Evolutionary conservation across 495 filamentous ascomycete genomes (phyloP), one percentile per base, ranked within the genome.

Genomic region (Aspergillus affinis): DNA sequence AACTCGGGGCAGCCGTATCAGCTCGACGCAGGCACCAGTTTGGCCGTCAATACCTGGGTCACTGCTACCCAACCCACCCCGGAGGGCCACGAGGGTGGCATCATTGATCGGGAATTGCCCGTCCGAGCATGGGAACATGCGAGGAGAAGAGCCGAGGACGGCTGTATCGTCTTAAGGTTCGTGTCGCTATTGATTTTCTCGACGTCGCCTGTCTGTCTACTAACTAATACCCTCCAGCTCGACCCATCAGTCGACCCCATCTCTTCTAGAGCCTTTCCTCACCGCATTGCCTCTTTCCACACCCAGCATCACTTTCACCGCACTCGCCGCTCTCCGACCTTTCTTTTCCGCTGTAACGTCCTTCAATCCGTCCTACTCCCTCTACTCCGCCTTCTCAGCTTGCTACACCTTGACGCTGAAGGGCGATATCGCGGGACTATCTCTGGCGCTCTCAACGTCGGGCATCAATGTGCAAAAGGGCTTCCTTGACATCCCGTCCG

Each of bases 41-140:
- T 97, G 52, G 95, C 93, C 0, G 93, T 98, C 56, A 98, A 97
- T 75, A 95, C 93, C 61, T 97, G 92, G 91, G 81, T 92, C 23
- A 95, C 89, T 3, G 90, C 90, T 7, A 80, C 84, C 12, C 86
- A 87, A 62, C 72, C 80, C 4, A 82, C 84, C 50, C 80, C 81
- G 0, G 86, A 90, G 65, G 90, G 88, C 27, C 82, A 81, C 15
- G 76, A 76, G 44, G 91, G 90, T 26, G 91, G 90, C 21, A 90
- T 88, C 0, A 83, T 97, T 44, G 94, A 98, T 67, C 77, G 81
- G 56, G 87, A 90, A 21, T 68, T 98, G 56, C 91, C 89, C 2
- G 79, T 86, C 17, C 83, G 91, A 67, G 94, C 92, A 27, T 98
- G 94, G 94, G 94, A 98, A 75, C 94, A 98, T 83, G 94, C 95